These are phyloP conservation scores for Globisporangium nagaii DNA, from an alignment of 352 stramenopile genomes.

Conservation along the genomic window DNA sequence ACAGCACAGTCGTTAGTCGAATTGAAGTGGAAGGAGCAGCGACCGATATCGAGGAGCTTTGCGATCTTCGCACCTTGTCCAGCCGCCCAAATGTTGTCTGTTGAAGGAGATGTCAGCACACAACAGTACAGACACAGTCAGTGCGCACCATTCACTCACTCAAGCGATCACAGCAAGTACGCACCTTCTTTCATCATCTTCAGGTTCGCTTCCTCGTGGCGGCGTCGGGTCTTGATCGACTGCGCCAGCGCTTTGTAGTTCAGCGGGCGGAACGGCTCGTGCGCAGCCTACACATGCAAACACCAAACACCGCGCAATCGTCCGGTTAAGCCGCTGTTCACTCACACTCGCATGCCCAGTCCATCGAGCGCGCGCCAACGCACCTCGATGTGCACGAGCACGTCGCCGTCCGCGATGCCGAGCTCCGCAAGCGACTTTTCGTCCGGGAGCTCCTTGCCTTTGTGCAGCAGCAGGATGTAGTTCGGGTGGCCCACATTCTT, in stretches of 20 bases:
- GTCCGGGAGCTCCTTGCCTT: slow-evolving; percentile 79
- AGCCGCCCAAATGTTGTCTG: slow-evolving; percentile 85
- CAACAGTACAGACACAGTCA: not conserved
- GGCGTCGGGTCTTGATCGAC: slow-evolving; percentile 66
- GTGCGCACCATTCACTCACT: not conserved
- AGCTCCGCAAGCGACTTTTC: slow-evolving; percentile 83
- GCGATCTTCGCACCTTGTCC: slow-evolving; percentile 25
- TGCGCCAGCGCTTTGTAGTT: slow-evolving; percentile 84
- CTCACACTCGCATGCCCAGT: too few relatives aligned
- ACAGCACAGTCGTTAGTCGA: not conserved
- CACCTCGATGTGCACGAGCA: slow-evolving; percentile 83
- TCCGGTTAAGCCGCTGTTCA: too few relatives aligned
- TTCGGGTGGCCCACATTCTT: slow-evolving; percentile 61
- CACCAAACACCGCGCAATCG: not conserved
- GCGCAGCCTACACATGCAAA: slow-evolving; percentile 24
- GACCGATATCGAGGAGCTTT: not conserved
- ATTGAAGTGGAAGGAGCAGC: not conserved
- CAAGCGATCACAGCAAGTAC: not conserved
- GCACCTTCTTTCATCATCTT: slow-evolving; percentile 81
- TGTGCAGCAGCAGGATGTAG: slow-evolving; percentile 82
- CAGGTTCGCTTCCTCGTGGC: slow-evolving; percentile 77
- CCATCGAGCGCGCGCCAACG: not conserved
- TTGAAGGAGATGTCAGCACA: not conserved
- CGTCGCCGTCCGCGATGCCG: slow-evolving; percentile 65
- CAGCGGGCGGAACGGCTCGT: slow-evolving; percentile 83